Base-by-base conservation (phyloP, 306 rosid genomes). In the Trichosanthes cucumerina region DNA sequence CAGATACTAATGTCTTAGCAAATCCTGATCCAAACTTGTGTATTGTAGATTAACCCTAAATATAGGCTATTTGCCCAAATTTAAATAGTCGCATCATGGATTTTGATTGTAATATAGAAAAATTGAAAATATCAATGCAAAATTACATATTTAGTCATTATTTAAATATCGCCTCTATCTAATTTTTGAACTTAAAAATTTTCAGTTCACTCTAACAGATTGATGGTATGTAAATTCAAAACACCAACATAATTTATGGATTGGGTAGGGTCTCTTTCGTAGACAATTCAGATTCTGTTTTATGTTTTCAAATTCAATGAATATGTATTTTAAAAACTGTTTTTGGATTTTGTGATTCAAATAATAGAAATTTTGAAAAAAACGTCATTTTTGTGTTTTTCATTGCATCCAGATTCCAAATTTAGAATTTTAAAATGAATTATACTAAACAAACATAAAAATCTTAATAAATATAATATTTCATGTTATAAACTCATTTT, bases 1-100 rank as follows among this genome's bases (percentile, higher is more conserved):
- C 7, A 81, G 86, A 69, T 78, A 80, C 38, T 65, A 75, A 65
- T 60, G 49, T 68, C 24, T 56, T 64, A 31, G 19, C 11, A 15
- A 21, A 0, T 31, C 15, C 26, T 5, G 11, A 75, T 71, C 59
- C 23, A 13, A 73, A 47, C 26, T 44, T 18, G 18, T 71, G 39
- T 34, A 24, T 46, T 47, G 41, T 24, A 43, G 38, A 70, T 23
- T 24, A 44, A 24, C 58, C 21, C 1, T n/a, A 11, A 39, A n/a
- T 69, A 69, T 43, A 69, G 28, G 50, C 9, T 41, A 15, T 39
- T 39, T 39, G 33, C 39, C 4, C 4, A 39, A 4, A 12, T 68
- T 70, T 2, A 14, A 3, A 23, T 38, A 69, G 38, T 15, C 3
- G 6, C 13, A 13, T 12, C 8, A 5, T 34, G 72, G 6, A 19